Conservation (phyloP, 305 asterid species). For the Solanum hybrid region DNA sequence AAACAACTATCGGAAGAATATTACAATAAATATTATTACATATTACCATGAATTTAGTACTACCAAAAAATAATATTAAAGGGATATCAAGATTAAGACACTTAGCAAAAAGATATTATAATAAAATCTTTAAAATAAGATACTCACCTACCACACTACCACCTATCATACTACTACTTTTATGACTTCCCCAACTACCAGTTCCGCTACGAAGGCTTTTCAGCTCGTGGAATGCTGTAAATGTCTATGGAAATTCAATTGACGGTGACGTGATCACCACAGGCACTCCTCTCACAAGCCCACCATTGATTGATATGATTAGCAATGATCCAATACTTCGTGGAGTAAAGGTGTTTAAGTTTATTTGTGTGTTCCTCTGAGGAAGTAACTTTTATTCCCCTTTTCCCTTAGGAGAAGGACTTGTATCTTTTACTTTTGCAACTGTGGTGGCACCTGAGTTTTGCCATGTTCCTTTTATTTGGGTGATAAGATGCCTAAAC, state of each 20-base stretch:
- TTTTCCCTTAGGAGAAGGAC: not conserved
- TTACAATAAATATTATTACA: too few species aligned
- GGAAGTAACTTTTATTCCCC: slow-evolving; percentile 1
- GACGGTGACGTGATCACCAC: slow-evolving; percentile 63
- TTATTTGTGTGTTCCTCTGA: slow-evolving; percentile 8
- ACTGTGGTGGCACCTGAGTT: not conserved
- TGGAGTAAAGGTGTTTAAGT: slow-evolving; percentile 64
- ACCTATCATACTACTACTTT: too few species aligned
- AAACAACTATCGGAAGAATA: too few species aligned
- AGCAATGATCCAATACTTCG: slow-evolving; percentile 89
- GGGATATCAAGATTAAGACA: too few species aligned
- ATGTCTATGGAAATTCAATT: slow-evolving; percentile 61
- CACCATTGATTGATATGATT: slow-evolving; percentile 86
- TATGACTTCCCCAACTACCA: too few species aligned
- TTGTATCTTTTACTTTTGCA: not conserved
- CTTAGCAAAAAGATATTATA: too few species aligned
- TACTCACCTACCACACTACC: too few species aligned
- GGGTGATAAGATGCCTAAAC: not conserved
- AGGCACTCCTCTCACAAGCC: slow-evolving; percentile 77
- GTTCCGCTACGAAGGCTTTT: not conserved
- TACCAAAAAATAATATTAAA: too few species aligned
- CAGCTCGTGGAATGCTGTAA: slow-evolving; percentile 83
- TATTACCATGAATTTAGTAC: too few species aligned
- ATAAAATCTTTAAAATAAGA: too few species aligned
- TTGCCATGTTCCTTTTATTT: slow-evolving; percentile 1